Evolutionary conservation across 306 rosid species (phyloP), one percentile per base, ranked within the genome.

Genomic region (Prunus dulcis): DNA sequence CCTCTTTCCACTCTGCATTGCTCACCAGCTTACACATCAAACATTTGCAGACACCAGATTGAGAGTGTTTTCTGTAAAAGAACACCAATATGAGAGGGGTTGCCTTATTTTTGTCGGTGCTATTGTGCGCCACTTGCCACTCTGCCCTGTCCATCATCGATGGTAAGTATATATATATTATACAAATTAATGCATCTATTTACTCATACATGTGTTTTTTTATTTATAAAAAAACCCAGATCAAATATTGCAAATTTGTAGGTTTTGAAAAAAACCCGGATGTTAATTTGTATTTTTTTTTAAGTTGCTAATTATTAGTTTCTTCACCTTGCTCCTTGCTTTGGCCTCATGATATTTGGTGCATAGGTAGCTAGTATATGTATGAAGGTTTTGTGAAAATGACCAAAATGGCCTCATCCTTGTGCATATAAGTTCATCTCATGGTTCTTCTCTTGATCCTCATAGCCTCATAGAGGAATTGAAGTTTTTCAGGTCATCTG

Each of bases 121-220:
- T 94, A 43, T 66, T 94, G 7, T 74, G 75, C 69, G 82, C 91
- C 78, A 76, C 91, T 56, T 75, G 79, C 88, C 89, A 88, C 81
- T 45, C 76, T 74, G 84, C 96, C 64, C 63, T 77, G 34, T 80
- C 91, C 80, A 22, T 90, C 52, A 70, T 9, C 12, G 98, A 94
- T 71, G 98, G 98, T 94, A 81, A 80, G 89, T 34, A 6, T 41
- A 2, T 56, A n/a, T 20, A 20, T 56, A 1, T 56, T 27, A 20
- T n/a, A 1, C 63, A 13, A 61, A 27, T 6, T 25, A 56, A 52
- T 61, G 17, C 65, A 13, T 61, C 23, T 6, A 6, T 23, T 61
- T 61, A 27, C 25, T 61, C 6, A 3, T 13, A 25, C 38, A 61
- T 12, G 13, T 15, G n/a, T 2, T 20, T 47, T 28, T 46, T 28